phyloP scores from a whole-genome alignment of 148 eudicot genomes.

The Rhododendron ferrugineum region DNA sequence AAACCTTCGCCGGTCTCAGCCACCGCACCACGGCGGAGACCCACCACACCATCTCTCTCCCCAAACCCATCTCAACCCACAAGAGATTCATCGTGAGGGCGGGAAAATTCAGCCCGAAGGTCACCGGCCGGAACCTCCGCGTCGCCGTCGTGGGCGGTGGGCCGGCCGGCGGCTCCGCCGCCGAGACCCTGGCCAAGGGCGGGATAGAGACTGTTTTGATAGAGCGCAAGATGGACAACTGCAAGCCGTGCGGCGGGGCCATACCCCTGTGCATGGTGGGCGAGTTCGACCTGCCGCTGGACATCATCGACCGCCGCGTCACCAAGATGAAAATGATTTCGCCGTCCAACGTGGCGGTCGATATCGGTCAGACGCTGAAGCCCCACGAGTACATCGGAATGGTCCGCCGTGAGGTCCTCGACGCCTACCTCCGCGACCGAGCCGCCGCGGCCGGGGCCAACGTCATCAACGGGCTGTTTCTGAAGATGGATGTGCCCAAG shows the following conservation, averaged over 20 bases:
- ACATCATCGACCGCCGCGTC: slow-evolving; percentile 81
- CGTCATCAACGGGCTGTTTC: slow-evolving; percentile 75
- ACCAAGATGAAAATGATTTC: slow-evolving; percentile 99
- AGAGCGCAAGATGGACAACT: slow-evolving; percentile 85
- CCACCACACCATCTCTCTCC: slow-evolving; percentile 11
- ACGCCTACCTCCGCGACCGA: slow-evolving; percentile 66
- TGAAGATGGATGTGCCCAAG: slow-evolving; percentile 72
- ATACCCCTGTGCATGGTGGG: slow-evolving; percentile 97
- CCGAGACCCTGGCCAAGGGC: slow-evolving; percentile 84
- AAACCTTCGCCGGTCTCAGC: slow-evolving; percentile 77
- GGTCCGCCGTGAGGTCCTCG: slow-evolving; percentile 93
- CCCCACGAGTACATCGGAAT: slow-evolving; percentile 98
- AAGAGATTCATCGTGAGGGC: slow-evolving; percentile 25
- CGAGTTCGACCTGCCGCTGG: slow-evolving; percentile 89
- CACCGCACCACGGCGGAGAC: slow-evolving; percentile 35
- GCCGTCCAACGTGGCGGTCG: slow-evolving; percentile 94
- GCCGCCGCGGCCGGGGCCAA: slow-evolving; percentile 74
- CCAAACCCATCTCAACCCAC: slow-evolving; percentile 13
- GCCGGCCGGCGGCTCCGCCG: slow-evolving; percentile 89
- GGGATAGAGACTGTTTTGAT: slow-evolving; percentile 76
- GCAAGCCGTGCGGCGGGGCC: slow-evolving; percentile 89
- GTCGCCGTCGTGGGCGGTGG: slow-evolving; percentile 96
- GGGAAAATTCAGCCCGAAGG: slow-evolving; percentile 58
- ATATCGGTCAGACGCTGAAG: slow-evolving; percentile 77
- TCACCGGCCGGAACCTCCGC: slow-evolving; percentile 67